Conservation (phyloP, 306 rosid genomes). For the cucumber (Cucumis sativus) region DNA sequence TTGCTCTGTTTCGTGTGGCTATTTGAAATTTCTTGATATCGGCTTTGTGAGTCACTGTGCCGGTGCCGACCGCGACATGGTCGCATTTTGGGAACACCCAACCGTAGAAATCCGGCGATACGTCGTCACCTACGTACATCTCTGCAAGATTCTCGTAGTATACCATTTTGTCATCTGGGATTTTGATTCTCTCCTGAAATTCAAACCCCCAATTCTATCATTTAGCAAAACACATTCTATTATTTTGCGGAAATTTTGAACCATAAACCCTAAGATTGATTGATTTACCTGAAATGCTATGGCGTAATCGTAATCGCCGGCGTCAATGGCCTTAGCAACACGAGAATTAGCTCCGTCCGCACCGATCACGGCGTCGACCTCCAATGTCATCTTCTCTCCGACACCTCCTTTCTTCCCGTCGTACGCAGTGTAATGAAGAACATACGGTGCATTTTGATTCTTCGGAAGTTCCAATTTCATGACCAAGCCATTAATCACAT, state of each 20-base stretch:
- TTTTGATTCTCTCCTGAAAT: conserved; percentile 75
- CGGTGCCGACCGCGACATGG: conserved; percentile 96
- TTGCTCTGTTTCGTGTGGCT: conserved; percentile 89
- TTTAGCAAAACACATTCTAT: background rate
- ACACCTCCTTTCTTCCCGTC: conserved; percentile 55
- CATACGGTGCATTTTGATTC: conserved; percentile 44
- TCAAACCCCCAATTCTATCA: background rate
- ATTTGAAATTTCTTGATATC: conserved; percentile 98
- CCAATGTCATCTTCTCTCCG: conserved; percentile 61
- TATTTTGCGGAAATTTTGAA: background rate
- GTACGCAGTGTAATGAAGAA: conserved; percentile 58
- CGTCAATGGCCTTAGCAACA: conserved; percentile 79
- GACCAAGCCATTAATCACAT: conserved; percentile 64
- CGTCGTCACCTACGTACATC: conserved; percentile 96
- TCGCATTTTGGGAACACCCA: conserved; percentile 99
- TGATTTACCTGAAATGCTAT: conserved; percentile 82
- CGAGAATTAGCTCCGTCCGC: conserved; percentile 97
- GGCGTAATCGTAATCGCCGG: conserved; percentile 93
- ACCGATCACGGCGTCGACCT: conserved; percentile 93
- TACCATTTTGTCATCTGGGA: conserved; percentile 86
- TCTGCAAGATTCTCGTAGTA: conserved; percentile 88
- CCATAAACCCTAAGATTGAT: background rate
- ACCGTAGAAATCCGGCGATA: conserved; percentile 92
- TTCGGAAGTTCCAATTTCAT: conserved; percentile 75
- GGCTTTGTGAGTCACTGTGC: conserved; percentile 93